Base-by-base conservation (phyloP, 163 green algal species). In the Trebouxiophyceae sp. region DNA sequence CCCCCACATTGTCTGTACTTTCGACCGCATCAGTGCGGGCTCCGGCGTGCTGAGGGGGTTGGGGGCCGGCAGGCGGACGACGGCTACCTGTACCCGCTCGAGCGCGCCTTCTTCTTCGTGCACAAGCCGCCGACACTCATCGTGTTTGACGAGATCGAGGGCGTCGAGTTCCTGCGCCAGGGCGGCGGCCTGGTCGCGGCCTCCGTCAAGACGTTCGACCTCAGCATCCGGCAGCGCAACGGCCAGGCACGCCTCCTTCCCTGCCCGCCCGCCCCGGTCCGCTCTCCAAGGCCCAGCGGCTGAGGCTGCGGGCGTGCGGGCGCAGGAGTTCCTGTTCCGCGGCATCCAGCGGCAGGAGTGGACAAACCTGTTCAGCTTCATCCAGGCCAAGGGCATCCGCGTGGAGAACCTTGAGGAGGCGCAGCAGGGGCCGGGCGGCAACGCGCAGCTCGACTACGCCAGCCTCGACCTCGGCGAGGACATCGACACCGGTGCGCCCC, bases 61-160 rank as follows among this genome's bases (percentile, higher is more conserved):
- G 12, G 12, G 39, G 19, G 12, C 39, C 12, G 57, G 54, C 74
- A 86, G 76, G 83, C 88, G 16, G 91, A 97, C 69, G 89, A 95
- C 63, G 91, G 91, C 20, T 89, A 90, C 70, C 75, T 98, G 45
- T 98, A 95, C 80, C 93, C 93, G 6, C 81, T 98, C 60, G 91
- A 98, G 73, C 80, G 85, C 30, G 84, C 85, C 32, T 97, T 98
- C 88, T 97, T 98, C 84, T 97, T 95, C 75, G 76, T 97, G 2
- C 88, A 94, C 57, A 98, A 98, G 76, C 93, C 93, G 33, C 90
- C 93, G 24, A 84, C 93, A 61, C 85, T 96, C 45, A 84, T 97
- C 24, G 75, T 81, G 20, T 83, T 91, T 67, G 88, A 95, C 23
- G 82, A 95, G 65, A 79, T 96, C 26, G 83, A 92, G 45, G 81